These are phyloP conservation scores for Eucalyptus cloeziana DNA, from an alignment of 345 rosid species.

Conservation along the genomic window DNA sequence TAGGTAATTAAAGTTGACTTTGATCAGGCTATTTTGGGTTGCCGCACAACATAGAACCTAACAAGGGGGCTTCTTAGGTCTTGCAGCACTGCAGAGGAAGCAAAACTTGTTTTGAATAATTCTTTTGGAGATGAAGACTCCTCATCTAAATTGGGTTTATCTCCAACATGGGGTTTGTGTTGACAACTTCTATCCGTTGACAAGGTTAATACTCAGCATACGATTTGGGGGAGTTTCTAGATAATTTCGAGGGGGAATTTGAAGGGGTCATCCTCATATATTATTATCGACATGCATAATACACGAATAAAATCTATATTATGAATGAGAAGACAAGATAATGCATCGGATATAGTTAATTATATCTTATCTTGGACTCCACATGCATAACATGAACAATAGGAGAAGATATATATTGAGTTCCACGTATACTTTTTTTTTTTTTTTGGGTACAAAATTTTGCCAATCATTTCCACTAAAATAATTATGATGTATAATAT, in stretches of 20 bases:
- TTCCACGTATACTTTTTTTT: neutral
- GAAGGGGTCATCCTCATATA: neutral
- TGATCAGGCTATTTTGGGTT: neutral
- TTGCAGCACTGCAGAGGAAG: neutral
- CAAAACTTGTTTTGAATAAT: neutral
- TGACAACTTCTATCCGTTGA: neutral
- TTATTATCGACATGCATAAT: neutral
- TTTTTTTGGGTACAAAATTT: neutral
- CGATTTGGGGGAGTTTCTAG: neutral
- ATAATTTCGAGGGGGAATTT: neutral
- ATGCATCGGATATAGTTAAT: neutral
- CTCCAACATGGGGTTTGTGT: neutral
- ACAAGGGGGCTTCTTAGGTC: neutral
- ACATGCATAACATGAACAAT: neutral
- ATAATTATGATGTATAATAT: neutral
- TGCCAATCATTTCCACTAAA: neutral
- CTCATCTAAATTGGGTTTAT: neutral
- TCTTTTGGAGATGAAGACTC: neutral
- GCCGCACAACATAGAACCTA: neutral
- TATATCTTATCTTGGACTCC: neutral
- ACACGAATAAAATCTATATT: accelerated
- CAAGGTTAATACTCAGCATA: neutral
- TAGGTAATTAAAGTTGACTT: neutral
- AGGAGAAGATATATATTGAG: neutral
- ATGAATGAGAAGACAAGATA: neutral